Percentiles rank a stretch among this genome's conserved stretches.
phyloP scores from a whole-genome alignment of 768 basidiomycete species.

The Gloeostereum incarnatum region DNA sequence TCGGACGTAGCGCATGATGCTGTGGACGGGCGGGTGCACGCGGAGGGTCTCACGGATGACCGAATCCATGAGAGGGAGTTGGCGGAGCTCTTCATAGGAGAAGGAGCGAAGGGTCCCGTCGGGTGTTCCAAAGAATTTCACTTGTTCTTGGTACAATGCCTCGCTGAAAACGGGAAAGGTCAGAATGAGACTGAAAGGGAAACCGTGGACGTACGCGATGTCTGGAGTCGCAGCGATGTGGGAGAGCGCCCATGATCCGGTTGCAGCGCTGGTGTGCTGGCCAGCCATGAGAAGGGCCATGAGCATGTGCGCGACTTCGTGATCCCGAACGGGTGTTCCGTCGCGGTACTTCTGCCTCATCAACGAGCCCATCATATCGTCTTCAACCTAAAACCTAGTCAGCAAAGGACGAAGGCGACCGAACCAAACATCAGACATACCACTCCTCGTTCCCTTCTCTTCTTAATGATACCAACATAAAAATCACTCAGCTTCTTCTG shows the following conservation, averaged over 20 bases:
- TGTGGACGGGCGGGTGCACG: slow-evolving; percentile 93
- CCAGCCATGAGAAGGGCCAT: slow-evolving; percentile 99
- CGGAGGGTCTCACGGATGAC: slow-evolving; percentile 92
- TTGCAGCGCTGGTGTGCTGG: slow-evolving; percentile 95
- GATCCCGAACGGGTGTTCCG: slow-evolving; percentile 70
- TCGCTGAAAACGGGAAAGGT: slow-evolving; percentile 36
- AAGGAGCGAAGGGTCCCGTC: slow-evolving; percentile 75
- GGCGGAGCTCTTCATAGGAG: slow-evolving; percentile 79
- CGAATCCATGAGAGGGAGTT: slow-evolving; percentile 77
- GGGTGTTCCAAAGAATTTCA: slow-evolving; percentile 66
- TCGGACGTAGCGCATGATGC: slow-evolving; percentile 88
- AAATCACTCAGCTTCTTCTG: slow-evolving; percentile 92
- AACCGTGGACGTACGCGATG: slow-evolving; percentile 47
- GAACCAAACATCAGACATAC: slow-evolving; percentile 21
- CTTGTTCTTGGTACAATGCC: slow-evolving; percentile 83
- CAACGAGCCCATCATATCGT: slow-evolving; percentile 91
- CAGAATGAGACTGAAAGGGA: not conserved
- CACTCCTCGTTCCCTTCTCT: slow-evolving; percentile 46
- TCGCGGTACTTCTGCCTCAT: slow-evolving; percentile 77
- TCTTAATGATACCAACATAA: slow-evolving; percentile 79
- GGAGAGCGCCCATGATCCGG: slow-evolving; percentile 83
- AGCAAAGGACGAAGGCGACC: not conserved
- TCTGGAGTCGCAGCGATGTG: slow-evolving; percentile 74
- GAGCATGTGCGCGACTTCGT: slow-evolving; percentile 96
- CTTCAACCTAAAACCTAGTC: slow-evolving; percentile 36